Evolutionary conservation across 176 grass and related monocot species (phyloP).

Genomic region (Musa beccarii): DNA sequence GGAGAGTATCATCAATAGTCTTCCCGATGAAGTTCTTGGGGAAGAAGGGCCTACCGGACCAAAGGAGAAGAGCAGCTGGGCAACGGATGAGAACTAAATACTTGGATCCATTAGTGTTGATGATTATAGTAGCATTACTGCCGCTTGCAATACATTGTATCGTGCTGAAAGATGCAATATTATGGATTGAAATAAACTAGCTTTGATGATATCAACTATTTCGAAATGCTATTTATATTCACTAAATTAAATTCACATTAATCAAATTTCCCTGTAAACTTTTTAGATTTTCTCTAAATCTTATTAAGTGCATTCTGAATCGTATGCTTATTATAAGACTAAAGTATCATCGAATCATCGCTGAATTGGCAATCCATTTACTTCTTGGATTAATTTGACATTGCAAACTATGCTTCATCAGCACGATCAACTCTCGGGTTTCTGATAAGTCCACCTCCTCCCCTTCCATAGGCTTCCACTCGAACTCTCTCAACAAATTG

Average conservation of each 20-base stretch:
- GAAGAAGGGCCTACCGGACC: constrained; percentile 72
- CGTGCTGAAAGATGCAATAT: too few relatives aligned
- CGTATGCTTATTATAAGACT: too few relatives aligned
- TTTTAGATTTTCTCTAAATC: too few relatives aligned
- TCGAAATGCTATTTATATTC: too few relatives aligned
- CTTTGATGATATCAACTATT: too few relatives aligned
- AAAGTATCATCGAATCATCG: too few relatives aligned
- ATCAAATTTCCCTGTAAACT: too few relatives aligned
- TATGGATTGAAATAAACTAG: too few relatives aligned
- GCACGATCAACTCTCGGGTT: background rate
- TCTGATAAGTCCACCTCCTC: background rate
- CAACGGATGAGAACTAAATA: constrained; percentile 38
- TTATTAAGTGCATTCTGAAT: too few relatives aligned
- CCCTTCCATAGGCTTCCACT: background rate
- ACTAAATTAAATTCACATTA: background rate
- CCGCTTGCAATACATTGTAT: too few relatives aligned
- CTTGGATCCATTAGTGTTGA: too few relatives aligned
- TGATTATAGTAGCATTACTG: too few relatives aligned
- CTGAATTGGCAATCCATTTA: background rate
- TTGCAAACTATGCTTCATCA: background rate
- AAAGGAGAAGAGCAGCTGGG: constrained; percentile 56
- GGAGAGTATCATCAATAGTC: constrained; percentile 26
- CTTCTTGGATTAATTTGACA: background rate
- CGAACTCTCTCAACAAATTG: background rate
- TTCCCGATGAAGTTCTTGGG: constrained; percentile 40